Evolutionary conservation across 805 yeast species (phyloP).

Genomic region (Kluyveromyces nonfermentans): DNA sequence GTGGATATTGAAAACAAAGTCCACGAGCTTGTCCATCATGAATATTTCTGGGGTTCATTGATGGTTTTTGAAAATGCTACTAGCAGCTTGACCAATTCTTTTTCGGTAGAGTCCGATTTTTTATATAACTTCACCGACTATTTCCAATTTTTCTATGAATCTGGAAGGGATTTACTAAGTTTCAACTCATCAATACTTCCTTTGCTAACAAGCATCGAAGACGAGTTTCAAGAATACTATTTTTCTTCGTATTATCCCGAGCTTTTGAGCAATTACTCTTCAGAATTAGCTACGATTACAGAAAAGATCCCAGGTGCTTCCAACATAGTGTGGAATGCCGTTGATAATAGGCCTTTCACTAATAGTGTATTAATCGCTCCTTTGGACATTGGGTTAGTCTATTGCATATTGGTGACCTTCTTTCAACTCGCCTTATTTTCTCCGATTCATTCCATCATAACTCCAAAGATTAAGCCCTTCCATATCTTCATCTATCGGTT

Average conservation of each 20-base stretch:
- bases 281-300: constrained; percentile 7
- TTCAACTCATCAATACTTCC: constrained; percentile 40
- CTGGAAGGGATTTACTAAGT: constrained; percentile 52
- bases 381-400: constrained; percentile 66
- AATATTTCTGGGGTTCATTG: constrained; percentile 55
- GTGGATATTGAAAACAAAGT: constrained; percentile 31
- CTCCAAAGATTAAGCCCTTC: constrained; percentile 34
- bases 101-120: constrained; percentile 10
- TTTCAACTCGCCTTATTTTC: constrained; percentile 56
- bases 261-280: constrained; percentile 24
- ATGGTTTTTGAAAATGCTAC: constrained; percentile 44
- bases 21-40: constrained; percentile 38
- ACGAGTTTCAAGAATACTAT: constrained; percentile 8
- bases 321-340: constrained; percentile 28
- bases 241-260: constrained; percentile 15
- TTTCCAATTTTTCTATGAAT: constrained; percentile 42
- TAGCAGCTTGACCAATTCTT: constrained; percentile 17
- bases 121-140: constrained; percentile 16
- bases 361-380: constrained; percentile 53
- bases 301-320: constrained; percentile 12
- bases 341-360: constrained; percentile 43
- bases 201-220: constrained; percentile 32
- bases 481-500: constrained; percentile 47
- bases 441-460: constrained; percentile 42
- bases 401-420: constrained; percentile 60